Evolutionary conservation across 306 rosid genomes (phyloP).

Genomic region (Fragaria iinumae): DNA sequence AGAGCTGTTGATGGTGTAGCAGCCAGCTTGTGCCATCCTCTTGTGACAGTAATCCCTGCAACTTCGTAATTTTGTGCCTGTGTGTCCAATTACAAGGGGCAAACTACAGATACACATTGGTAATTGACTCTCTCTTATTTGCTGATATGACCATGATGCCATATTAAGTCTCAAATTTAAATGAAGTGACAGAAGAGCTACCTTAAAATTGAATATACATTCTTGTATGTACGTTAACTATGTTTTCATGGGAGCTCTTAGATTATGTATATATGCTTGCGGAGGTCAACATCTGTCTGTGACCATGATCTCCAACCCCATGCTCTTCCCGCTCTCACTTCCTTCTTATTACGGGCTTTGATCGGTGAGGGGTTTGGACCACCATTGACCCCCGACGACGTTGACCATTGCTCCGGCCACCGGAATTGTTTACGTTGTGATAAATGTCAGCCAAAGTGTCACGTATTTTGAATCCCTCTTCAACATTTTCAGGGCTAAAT

Average conservation of each 20-base stretch:
- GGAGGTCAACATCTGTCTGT: too few relatives aligned
- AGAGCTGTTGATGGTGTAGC: background rate
- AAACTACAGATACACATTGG: background rate
- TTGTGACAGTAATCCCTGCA: background rate
- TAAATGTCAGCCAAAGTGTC: background rate
- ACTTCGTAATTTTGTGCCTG: background rate
- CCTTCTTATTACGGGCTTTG: background rate
- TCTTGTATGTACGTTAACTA: too few relatives aligned
- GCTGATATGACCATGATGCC: too few relatives aligned
- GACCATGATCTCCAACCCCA: background rate
- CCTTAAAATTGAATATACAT: too few relatives aligned
- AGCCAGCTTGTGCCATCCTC: background rate
- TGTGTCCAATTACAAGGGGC: background rate
- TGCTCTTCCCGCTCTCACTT: background rate
- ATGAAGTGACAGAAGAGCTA: too few relatives aligned
- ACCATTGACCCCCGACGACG: background rate
- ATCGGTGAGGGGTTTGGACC: background rate
- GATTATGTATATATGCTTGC: too few relatives aligned
- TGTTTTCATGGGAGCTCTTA: too few relatives aligned
- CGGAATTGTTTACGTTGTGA: background rate
- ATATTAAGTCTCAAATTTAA: too few relatives aligned
- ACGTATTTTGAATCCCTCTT: background rate
- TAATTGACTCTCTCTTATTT: too few relatives aligned
- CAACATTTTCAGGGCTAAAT: background rate
- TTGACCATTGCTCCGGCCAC: background rate